phyloP scores from a whole-genome alignment of 1,284 basidiomycete species.

The Sporisorium graminicola region DNA sequence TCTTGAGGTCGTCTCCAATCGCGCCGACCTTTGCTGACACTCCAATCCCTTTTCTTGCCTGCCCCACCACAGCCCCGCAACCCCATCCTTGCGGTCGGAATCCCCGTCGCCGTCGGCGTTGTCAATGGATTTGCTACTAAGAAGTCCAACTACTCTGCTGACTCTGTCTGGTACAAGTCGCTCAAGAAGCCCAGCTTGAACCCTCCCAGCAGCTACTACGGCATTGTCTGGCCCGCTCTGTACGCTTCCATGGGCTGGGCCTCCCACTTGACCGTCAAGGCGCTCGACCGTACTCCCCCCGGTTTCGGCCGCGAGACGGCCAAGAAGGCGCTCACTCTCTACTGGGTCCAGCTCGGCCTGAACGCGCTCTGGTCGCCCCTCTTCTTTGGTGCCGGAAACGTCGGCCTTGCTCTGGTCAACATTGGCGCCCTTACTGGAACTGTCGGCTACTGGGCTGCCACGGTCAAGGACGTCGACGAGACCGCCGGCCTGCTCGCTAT shows the following conservation, averaged over 20 bases:
- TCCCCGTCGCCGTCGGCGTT: conserved; percentile 57
- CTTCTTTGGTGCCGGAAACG: conserved; percentile 75
- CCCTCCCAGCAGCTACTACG: conserved; percentile 53
- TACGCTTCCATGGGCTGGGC: conserved; percentile 78
- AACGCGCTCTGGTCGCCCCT: conserved; percentile 80
- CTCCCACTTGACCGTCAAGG: conserved; percentile 74
- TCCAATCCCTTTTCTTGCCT: neutral
- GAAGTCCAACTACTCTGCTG: conserved; percentile 51
- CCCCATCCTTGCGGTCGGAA: conserved; percentile 63
- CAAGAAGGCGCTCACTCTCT: conserved; percentile 75
- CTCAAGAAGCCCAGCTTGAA: conserved; percentile 59
- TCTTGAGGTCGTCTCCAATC: neutral
- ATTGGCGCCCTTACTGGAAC: conserved; percentile 76
- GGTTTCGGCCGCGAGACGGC: conserved; percentile 72
- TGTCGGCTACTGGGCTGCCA: conserved; percentile 72
- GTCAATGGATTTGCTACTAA: conserved; percentile 57
- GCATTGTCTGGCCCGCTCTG: conserved; percentile 74
- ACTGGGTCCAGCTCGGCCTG: conserved; percentile 79
- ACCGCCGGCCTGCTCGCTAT: conserved; percentile 47
- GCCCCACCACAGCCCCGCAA: conserved; percentile 51
- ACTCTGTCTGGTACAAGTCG: conserved; percentile 58
- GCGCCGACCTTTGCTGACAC: neutral
- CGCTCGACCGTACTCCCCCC: conserved; percentile 62
- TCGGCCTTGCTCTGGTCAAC: conserved; percentile 75
- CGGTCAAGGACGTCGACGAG: conserved; percentile 66